Evolutionary conservation across 257 asterid genomes (phyloP).

Genomic region (Oldenlandia corymbosa): DNA sequence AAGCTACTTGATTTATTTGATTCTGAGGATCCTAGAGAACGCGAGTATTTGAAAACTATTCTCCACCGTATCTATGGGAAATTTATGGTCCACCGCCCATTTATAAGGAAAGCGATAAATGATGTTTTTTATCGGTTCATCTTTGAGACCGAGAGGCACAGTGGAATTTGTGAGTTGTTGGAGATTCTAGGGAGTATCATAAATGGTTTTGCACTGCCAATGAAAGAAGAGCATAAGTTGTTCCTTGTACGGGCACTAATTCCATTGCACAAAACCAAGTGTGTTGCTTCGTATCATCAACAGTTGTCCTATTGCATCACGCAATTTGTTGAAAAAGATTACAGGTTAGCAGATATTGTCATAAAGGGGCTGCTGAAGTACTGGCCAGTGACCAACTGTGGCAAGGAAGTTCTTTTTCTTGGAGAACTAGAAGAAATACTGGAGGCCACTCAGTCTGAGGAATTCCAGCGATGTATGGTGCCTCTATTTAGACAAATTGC

Average conservation of each 20-base stretch:
- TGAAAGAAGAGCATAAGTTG: conserved; percentile 92
- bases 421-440: conserved; percentile 83
- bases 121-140: conserved; percentile 68
- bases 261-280: conserved; percentile 80
- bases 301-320: conserved; percentile 71
- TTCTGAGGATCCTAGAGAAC: conserved; percentile 82
- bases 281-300: conserved; percentile 61
- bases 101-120: conserved; percentile 77
- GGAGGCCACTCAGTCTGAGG: conserved; percentile 72
- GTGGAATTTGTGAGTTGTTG: conserved; percentile 69
- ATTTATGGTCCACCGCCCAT: conserved; percentile 91
- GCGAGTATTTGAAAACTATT: conserved; percentile 83
- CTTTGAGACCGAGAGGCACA: conserved; percentile 77
- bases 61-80: conserved; percentile 88
- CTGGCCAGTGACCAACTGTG: conserved; percentile 88
- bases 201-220: conserved; percentile 83
- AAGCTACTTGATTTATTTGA: conserved; percentile 76
- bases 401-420: conserved; percentile 83
- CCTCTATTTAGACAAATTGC: conserved; percentile 78
- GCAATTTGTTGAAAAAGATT: conserved; percentile 86
- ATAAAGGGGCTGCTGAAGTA: conserved; percentile 69
- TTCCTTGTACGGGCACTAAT: conserved; percentile 73
- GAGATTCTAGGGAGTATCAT: conserved; percentile 91
- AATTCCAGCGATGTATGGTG: conserved; percentile 75
- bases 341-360: conserved; percentile 67